Conservation (phyloP, 1,284 basidiomycete species). For the Bjerkandera adusta region DNA sequence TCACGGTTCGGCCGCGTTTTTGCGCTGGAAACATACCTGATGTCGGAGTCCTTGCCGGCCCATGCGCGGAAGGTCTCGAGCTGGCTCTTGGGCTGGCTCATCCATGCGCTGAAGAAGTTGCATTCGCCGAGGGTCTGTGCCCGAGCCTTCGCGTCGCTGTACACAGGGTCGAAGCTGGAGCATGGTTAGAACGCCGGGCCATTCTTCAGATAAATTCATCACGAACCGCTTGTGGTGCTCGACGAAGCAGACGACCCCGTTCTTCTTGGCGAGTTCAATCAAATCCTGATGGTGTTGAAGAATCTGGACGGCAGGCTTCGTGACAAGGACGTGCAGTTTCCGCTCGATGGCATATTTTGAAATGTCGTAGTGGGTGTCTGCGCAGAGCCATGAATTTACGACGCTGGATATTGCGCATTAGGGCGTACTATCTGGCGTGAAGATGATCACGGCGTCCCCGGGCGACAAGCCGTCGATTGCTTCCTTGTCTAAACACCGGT, state of each 20-base stretch:
- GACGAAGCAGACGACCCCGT: constrained; percentile 87
- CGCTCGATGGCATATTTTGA: constrained; percentile 82
- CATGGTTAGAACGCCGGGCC: neutral
- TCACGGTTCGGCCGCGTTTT: neutral
- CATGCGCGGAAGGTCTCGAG: constrained; percentile 92
- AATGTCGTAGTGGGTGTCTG: constrained; percentile 86
- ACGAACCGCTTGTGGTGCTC: constrained; percentile 80
- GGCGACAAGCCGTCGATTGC: constrained; percentile 81
- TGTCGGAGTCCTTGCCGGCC: constrained; percentile 93
- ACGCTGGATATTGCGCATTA: neutral
- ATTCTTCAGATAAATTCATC: constrained; percentile 2
- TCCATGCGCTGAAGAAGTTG: constrained; percentile 90
- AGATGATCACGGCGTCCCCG: constrained; percentile 86
- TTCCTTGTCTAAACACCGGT: constrained; percentile 61
- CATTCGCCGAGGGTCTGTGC: constrained; percentile 83
- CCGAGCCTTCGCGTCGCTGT: constrained; percentile 83
- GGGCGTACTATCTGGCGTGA: constrained; percentile 79
- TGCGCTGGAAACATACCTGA: constrained; percentile 47
- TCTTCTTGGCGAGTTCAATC: constrained; percentile 70
- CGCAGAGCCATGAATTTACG: neutral
- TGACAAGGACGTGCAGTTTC: constrained; percentile 86
- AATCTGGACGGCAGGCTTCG: constrained; percentile 89
- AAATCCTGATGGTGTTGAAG: constrained; percentile 81
- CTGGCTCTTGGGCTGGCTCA: constrained; percentile 95
- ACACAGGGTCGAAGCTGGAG: constrained; percentile 83